phyloP scores from a whole-genome alignment of 2,329 filamentous ascomycete species.

The Geosmithia morbida region DNA sequence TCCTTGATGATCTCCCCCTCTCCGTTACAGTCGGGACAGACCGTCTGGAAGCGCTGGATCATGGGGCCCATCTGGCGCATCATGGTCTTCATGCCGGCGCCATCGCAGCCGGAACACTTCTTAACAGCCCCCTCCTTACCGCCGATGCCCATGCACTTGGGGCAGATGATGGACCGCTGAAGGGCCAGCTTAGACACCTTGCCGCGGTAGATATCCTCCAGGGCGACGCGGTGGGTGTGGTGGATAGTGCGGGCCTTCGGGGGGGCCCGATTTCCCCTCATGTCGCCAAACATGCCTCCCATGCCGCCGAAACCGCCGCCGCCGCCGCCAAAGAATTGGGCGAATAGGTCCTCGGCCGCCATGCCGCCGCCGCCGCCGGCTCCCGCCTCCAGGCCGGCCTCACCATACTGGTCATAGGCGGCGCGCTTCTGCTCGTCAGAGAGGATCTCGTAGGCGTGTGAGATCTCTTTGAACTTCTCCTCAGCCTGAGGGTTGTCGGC shows the following conservation, averaged over 20 bases:
- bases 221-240: conserved; percentile 94
- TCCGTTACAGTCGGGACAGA: conserved; percentile 95
- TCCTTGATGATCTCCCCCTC: conserved; percentile 95
- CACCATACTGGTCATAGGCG: conserved; percentile 94
- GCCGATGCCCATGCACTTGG: conserved; percentile 84
- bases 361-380: conserved; percentile 74
- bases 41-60: conserved; percentile 99
- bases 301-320: conserved; percentile 51
- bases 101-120: conserved; percentile 81
- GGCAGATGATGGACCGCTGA: conserved; percentile 94
- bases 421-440: conserved; percentile 84
- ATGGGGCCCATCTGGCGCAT: conserved; percentile 99
- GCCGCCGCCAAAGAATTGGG: conserved; percentile 81
- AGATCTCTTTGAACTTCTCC: conserved; percentile 97
- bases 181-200: conserved; percentile 96
- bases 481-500: conserved; percentile 82
- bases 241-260: conserved; percentile 88
- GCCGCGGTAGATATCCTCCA: conserved; percentile 95
- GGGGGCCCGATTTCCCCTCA: conserved; percentile 57
- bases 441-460: conserved; percentile 88
- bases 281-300: conserved; percentile 64
- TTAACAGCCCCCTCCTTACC: conserved; percentile 98
- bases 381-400: conserved; percentile 88
- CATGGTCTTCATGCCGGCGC: conserved; percentile 98
- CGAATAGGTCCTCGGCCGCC: conserved; percentile 88